A percentile compares a stretch with the other conserved stretches of the same genome.
Conservation (phyloP, 2,329 filamentous ascomycete genomes). For the Fusarium musae region DNA sequence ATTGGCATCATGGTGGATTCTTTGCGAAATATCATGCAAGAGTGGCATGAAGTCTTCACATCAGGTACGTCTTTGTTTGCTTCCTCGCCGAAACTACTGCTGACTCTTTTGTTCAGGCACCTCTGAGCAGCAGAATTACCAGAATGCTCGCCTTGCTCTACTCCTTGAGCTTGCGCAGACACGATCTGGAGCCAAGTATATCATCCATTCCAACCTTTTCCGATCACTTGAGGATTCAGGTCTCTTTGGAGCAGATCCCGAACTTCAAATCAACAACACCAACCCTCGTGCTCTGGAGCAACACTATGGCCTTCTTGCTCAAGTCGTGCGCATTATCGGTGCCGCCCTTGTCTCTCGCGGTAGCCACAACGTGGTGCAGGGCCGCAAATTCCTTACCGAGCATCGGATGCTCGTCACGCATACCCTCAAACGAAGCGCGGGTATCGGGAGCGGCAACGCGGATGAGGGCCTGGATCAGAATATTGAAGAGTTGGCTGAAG, state of each 20-base stretch:
- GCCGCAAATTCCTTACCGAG: constrained; percentile 81
- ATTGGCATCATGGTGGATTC: constrained; percentile 90
- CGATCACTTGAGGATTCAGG: constrained; percentile 80
- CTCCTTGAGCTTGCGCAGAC: constrained; percentile 87
- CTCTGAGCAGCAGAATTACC: constrained; percentile 61
- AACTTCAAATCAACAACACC: constrained; percentile 83
- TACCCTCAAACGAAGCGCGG: constrained; percentile 88
- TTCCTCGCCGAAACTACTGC: constrained; percentile 9
- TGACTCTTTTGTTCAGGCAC: constrained; percentile 47
- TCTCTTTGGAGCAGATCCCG: constrained; percentile 91
- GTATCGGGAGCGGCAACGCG: constrained; percentile 68
- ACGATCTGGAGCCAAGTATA: constrained; percentile 81
- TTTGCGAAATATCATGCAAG: constrained; percentile 78
- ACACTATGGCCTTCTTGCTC: constrained; percentile 86
- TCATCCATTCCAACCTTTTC: constrained; percentile 92
- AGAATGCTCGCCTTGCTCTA: constrained; percentile 80
- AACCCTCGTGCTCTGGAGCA: constrained; percentile 77
- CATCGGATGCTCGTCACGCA: constrained; percentile 87
- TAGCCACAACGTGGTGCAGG: constrained; percentile 83
- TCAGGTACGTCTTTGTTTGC: constrained; percentile 59
- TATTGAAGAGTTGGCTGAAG: constrained; percentile 82
- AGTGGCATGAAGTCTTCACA: constrained; percentile 70
- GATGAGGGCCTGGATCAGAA: constrained; percentile 64
- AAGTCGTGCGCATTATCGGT: constrained; percentile 83
- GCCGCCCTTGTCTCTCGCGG: constrained; percentile 85